A percentile compares a stretch with the other conserved stretches of the same genome.
Conservation (phyloP, 768 basidiomycete genomes). For the Auricularia sp. region DNA sequence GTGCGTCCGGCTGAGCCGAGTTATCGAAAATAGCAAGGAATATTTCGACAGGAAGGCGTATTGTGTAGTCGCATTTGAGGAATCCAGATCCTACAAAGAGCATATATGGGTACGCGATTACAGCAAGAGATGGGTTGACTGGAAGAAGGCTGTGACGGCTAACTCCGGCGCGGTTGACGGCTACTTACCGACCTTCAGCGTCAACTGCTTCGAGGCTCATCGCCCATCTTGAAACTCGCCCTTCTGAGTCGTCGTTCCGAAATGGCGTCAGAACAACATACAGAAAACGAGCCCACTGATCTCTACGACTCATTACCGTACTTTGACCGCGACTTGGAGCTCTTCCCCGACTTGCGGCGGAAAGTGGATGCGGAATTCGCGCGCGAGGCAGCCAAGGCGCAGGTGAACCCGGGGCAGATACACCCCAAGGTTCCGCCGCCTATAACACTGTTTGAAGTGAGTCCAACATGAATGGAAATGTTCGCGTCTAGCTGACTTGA, state of each 20-base stretch:
- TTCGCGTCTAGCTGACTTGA: neutral
- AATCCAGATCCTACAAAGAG: too few relatives aligned
- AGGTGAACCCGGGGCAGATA: slow-evolving; percentile 25
- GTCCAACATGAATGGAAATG: slow-evolving; percentile 12
- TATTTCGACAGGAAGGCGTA: too few relatives aligned
- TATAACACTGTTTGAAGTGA: slow-evolving; percentile 56
- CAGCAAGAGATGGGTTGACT: neutral
- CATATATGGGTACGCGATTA: too few relatives aligned
- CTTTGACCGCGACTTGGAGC: slow-evolving; percentile 86
- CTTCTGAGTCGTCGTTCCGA: too few relatives aligned
- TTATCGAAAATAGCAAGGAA: too few relatives aligned
- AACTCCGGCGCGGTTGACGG: slow-evolving; percentile 2
- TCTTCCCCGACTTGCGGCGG: slow-evolving; percentile 55
- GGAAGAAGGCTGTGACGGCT: neutral
- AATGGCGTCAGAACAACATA: too few relatives aligned
- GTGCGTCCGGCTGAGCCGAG: too few relatives aligned
- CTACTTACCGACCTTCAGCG: neutral
- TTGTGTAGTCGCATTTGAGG: too few relatives aligned
- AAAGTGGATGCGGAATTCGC: slow-evolving; percentile 72
- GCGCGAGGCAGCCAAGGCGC: slow-evolving; percentile 47
- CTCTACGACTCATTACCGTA: slow-evolving; percentile 86
- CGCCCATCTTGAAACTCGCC: too few relatives aligned
- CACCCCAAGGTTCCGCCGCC: slow-evolving; percentile 66
- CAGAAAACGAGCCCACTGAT: slow-evolving; percentile 11
- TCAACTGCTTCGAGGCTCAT: neutral